Percentiles rank a stretch among this genome's conserved stretches.
Conservation (phyloP, 306 rosid genomes). For the Trichosanthes truncata region DNA sequence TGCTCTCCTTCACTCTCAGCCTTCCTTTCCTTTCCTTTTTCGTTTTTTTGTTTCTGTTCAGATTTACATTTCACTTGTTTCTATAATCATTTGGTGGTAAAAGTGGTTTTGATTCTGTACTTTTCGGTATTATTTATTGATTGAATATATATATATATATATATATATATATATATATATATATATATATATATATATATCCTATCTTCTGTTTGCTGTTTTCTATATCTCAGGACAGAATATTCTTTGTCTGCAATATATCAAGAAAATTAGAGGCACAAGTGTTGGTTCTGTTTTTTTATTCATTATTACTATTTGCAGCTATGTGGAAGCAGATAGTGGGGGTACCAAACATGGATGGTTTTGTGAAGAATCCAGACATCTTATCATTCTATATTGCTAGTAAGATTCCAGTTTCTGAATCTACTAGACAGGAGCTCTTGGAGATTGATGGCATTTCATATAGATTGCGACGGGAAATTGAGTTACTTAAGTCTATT, state of each 20-base stretch:
- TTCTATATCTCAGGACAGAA: background rate
- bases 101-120: background rate
- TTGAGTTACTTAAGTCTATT: slow-evolving; percentile 74
- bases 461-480: slow-evolving; percentile 87
- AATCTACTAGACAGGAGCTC: slow-evolving; percentile 91
- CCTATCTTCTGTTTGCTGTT: background rate
- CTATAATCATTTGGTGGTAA: background rate
- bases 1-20: background rate
- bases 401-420: slow-evolving; percentile 93
- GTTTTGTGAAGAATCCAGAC: slow-evolving; percentile 69
- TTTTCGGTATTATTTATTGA: background rate
- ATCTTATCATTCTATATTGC: slow-evolving; percentile 77
- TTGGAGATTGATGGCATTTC: slow-evolving; percentile 80
- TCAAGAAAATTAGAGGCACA: background rate
- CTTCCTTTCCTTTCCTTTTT: background rate
- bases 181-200: background rate
- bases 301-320: slow-evolving; percentile 18
- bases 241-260: background rate
- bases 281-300: background rate
- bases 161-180: background rate
- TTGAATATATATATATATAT: background rate
- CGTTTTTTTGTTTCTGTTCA: background rate
- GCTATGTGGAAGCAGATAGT: slow-evolving; percentile 90
- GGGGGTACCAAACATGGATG: slow-evolving; percentile 73
- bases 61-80: background rate